Conservation (phyloP, 805 yeast genomes). For the Suhomyces pyralidae region DNA sequence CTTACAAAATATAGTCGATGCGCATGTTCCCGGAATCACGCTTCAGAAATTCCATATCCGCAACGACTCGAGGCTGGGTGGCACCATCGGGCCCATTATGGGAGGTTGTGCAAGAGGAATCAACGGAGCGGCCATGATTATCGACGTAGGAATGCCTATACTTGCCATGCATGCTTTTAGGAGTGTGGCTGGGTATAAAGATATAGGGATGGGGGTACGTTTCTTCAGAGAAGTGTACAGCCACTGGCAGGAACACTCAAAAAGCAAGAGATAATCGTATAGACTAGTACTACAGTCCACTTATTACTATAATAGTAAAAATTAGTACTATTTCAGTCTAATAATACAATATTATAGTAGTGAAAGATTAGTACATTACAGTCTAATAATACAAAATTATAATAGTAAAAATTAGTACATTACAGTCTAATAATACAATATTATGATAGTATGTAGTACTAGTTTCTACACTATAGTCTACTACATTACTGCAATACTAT, state of each 20-base stretch:
- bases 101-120: constrained; percentile 24
- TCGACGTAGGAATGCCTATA: constrained; percentile 43
- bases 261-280: too few species aligned
- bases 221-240: constrained; percentile 31
- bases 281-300: too few species aligned
- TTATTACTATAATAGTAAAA: too few species aligned
- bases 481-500: too few species aligned
- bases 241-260: constrained; percentile 21
- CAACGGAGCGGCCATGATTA: constrained; percentile 30
- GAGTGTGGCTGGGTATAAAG: constrained; percentile 37
- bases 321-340: too few species aligned
- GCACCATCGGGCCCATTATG: constrained; percentile 43
- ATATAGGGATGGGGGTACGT: constrained; percentile 35
- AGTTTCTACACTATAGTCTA: too few species aligned
- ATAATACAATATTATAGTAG: too few species aligned
- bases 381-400: too few species aligned
- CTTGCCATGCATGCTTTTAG: constrained; percentile 43
- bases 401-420: too few species aligned
- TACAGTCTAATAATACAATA: too few species aligned
- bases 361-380: too few species aligned
- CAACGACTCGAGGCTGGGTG: constrained; percentile 40
- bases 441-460: too few species aligned
- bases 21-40: constrained; percentile 17
- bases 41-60: constrained; percentile 40
- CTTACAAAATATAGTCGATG: constrained; percentile 21